Percentiles rank a stretch among this genome's conserved stretches.
These are phyloP conservation scores for Periconia sp. DNA, from an alignment of 2,329 filamentous ascomycete genomes.

Conservation along the genomic window DNA sequence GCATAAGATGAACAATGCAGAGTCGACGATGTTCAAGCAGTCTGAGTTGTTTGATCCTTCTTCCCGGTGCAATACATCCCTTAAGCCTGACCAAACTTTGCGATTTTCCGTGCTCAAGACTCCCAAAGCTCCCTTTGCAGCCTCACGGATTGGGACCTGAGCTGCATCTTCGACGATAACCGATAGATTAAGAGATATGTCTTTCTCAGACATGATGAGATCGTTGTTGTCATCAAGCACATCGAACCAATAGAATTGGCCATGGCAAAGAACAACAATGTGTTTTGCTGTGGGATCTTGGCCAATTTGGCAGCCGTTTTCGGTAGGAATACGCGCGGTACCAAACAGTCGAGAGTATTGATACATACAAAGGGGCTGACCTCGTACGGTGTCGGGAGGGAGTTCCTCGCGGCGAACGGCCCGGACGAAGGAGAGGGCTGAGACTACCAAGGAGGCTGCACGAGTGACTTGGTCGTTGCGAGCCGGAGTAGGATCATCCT, in stretches of 20 bases:
- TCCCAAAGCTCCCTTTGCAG: constrained; percentile 90
- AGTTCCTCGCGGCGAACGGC: constrained; percentile 92
- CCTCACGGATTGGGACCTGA: constrained; percentile 87
- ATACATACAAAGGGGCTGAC: constrained; percentile 92
- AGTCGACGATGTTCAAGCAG: constrained; percentile 92
- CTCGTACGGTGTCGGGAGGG: constrained; percentile 81
- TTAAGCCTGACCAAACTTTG: constrained; percentile 89
- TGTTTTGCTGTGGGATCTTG: constrained; percentile 94
- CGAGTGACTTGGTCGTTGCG: constrained; percentile 95
- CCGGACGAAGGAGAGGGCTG: constrained; percentile 86
- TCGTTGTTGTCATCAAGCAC: constrained; percentile 93
- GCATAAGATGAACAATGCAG: constrained; percentile 87
- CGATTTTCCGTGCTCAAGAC: constrained; percentile 95
- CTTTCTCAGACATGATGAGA: constrained; percentile 94
- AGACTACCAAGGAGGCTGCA: constrained; percentile 87
- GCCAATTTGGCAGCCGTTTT: constrained; percentile 92
- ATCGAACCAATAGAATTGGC: constrained; percentile 99
- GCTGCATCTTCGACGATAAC: constrained; percentile 90
- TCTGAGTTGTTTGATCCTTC: constrained; percentile 92
- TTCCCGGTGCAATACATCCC: constrained; percentile 84
- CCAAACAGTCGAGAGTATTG: constrained; percentile 96
- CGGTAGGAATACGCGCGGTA: constrained; percentile 89
- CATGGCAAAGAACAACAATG: constrained; percentile 87
- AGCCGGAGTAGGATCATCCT: constrained; percentile 95
- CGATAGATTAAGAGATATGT: constrained; percentile 86